Evolutionary conservation across 1,139 yeast species (phyloP).

Genomic region (Martiniozyma asiatica): DNA sequence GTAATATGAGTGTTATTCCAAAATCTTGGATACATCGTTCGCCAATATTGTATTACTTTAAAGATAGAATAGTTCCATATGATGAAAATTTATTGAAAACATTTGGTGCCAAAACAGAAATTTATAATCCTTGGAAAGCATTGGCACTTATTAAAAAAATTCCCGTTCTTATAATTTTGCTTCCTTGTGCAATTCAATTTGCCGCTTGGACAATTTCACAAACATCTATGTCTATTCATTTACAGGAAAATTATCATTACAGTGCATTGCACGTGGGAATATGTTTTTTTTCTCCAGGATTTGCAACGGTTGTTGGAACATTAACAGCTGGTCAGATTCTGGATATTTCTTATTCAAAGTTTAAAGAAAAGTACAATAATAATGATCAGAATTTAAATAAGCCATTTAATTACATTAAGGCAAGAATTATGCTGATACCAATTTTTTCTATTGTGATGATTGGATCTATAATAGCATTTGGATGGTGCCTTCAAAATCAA

Average conservation of each 20-base stretch:
- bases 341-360: conserved; percentile 31
- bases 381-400: conserved; percentile 10
- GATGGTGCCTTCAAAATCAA: conserved; percentile 52
- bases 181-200: conserved; percentile 52
- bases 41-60: conserved; percentile 26
- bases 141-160: conserved; percentile 29
- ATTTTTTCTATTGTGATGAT: no score
- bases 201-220: conserved; percentile 57
- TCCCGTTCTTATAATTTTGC: conserved; percentile 18
- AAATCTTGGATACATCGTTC: conserved; percentile 26
- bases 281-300: conserved; percentile 49
- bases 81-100: conserved; percentile 11
- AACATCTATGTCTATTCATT: conserved; percentile 48
- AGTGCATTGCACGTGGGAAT: conserved; percentile 46
- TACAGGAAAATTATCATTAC: conserved; percentile 37
- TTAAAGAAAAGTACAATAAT: conserved; percentile 16
- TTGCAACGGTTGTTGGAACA: conserved; percentile 44
- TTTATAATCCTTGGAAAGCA: conserved; percentile 31
- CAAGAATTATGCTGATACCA: no score
- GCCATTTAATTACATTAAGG: conserved; percentile 33
- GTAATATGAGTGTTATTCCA: conserved; percentile 51
- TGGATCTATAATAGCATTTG: no score
- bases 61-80: conserved; percentile 12
- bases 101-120: conserved; percentile 9
- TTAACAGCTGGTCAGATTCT: conserved; percentile 37